These are phyloP conservation scores for Kwoniella mangroviensis DNA, from an alignment of 768 basidiomycete species.

Conservation along the genomic window DNA sequence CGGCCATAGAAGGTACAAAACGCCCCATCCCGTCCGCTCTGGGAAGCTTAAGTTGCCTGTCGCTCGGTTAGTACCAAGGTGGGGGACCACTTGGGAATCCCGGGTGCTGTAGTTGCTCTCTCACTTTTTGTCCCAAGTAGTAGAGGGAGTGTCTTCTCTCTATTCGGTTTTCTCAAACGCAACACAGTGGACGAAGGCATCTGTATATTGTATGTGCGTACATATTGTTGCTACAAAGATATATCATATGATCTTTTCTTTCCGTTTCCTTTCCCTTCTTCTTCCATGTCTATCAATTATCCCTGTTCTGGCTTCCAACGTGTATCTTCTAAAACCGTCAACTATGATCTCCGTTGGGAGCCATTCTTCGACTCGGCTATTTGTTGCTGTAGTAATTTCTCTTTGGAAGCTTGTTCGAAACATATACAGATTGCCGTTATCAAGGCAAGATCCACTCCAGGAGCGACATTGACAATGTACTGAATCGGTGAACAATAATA, in stretches of 20 bases:
- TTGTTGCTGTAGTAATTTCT: too few relatives aligned
- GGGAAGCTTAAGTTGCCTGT: neutral
- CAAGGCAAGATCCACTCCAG: conserved; percentile 53
- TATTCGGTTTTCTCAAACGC: too few relatives aligned
- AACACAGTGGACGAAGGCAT: too few relatives aligned
- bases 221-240: too few relatives aligned
- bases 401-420: conserved; percentile 40
- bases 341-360: neutral
- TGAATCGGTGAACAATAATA: conserved; percentile 8
- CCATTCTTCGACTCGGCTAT: neutral
- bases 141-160: neutral
- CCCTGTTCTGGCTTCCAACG: too few relatives aligned
- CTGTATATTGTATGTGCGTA: too few relatives aligned
- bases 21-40: conserved; percentile 6
- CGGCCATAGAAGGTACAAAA: conserved; percentile 7
- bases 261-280: too few relatives aligned
- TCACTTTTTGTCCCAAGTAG: neutral
- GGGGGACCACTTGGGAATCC: conserved; percentile 15
- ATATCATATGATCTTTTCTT: too few relatives aligned
- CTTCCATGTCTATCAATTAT: too few relatives aligned
- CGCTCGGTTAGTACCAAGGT: conserved; percentile 13
- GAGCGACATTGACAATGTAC: conserved; percentile 54
- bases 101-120: conserved; percentile 6
- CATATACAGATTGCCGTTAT: conserved; percentile 56
- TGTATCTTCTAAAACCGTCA: too few relatives aligned